Evolutionary conservation across 2,329 filamentous ascomycete species (phyloP).

Genomic region (Penicillium sclerotiorum): DNA sequence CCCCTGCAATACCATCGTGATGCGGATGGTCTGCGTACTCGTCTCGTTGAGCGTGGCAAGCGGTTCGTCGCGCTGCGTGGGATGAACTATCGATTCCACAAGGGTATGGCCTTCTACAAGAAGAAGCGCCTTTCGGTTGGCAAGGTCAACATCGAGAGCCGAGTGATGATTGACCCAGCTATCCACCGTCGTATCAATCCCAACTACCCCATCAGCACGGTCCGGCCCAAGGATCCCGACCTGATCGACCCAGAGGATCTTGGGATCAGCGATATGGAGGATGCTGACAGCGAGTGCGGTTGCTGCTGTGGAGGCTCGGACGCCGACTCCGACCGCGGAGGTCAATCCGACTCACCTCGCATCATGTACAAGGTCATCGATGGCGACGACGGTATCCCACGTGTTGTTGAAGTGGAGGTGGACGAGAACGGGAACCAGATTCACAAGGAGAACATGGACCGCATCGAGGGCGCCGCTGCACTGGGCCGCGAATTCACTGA

Average conservation of each 20-base stretch:
- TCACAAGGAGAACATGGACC: conserved; percentile 61
- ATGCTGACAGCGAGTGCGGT: conserved; percentile 41
- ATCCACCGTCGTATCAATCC: conserved; percentile 83
- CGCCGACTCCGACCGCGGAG: conserved; percentile 42
- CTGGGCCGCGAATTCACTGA: conserved; percentile 66
- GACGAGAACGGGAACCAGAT: conserved; percentile 60
- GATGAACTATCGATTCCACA: conserved; percentile 79
- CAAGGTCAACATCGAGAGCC: conserved; percentile 83
- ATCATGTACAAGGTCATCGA: conserved; percentile 57
- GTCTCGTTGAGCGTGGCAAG: conserved; percentile 78
- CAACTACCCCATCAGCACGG: conserved; percentile 76
- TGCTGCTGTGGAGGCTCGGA: conserved; percentile 44
- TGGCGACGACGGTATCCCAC: conserved; percentile 55
- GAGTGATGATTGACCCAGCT: conserved; percentile 84
- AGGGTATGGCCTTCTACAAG: conserved; percentile 84
- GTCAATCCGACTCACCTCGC: conserved; percentile 36
- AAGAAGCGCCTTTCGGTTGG: conserved; percentile 68
- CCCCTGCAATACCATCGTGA: conserved; percentile 80
- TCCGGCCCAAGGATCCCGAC: conserved; percentile 72
- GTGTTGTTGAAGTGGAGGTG: conserved; percentile 58
- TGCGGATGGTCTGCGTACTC: conserved; percentile 62
- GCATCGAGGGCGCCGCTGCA: conserved; percentile 46
- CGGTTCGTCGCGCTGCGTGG: conserved; percentile 81
- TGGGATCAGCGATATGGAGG: conserved; percentile 21
- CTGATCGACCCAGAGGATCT: conserved; percentile 51